Percentiles rank a stretch among this genome's conserved stretches.
These are phyloP conservation scores for Tricholoma furcatifolium DNA, from an alignment of 768 basidiomycete genomes.

Conservation along the genomic window DNA sequence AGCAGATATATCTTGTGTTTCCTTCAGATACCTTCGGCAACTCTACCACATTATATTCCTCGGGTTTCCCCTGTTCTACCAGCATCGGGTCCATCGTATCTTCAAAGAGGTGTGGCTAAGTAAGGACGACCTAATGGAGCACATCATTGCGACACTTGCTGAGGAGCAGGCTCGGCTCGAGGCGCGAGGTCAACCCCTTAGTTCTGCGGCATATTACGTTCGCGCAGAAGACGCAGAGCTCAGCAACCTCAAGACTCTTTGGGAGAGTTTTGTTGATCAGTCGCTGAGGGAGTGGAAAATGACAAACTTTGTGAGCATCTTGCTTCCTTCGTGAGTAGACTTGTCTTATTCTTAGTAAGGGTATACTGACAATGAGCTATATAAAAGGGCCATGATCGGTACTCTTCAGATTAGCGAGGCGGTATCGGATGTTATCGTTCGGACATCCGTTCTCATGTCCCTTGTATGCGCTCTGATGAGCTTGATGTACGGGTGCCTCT, in stretches of 20 bases:
- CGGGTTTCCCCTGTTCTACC: neutral
- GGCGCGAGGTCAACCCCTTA: neutral
- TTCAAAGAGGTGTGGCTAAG: constrained; percentile 3
- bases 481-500: constrained; percentile 70
- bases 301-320: constrained; percentile 66
- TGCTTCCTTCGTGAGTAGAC: constrained; percentile 43
- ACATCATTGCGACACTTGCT: neutral
- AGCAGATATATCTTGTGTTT: neutral
- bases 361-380: neutral
- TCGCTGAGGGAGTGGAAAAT: constrained; percentile 75
- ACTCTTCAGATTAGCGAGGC: constrained; percentile 59
- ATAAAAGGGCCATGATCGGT: constrained; percentile 59
- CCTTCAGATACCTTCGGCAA: neutral
- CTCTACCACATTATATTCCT: constrained; percentile 1
- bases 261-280: constrained; percentile 73
- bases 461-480: constrained; percentile 71
- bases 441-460: constrained; percentile 60
- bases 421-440: constrained; percentile 55
- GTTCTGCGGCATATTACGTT: neutral
- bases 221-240: neutral
- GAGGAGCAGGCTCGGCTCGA: neutral
- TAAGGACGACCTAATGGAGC: constrained; percentile 1
- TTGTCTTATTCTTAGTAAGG: neutral
- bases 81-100: neutral
- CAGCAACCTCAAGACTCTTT: constrained; percentile 30